These are phyloP conservation scores for Cicer bijugum DNA, from an alignment of 306 rosid species.

Conservation along the genomic window DNA sequence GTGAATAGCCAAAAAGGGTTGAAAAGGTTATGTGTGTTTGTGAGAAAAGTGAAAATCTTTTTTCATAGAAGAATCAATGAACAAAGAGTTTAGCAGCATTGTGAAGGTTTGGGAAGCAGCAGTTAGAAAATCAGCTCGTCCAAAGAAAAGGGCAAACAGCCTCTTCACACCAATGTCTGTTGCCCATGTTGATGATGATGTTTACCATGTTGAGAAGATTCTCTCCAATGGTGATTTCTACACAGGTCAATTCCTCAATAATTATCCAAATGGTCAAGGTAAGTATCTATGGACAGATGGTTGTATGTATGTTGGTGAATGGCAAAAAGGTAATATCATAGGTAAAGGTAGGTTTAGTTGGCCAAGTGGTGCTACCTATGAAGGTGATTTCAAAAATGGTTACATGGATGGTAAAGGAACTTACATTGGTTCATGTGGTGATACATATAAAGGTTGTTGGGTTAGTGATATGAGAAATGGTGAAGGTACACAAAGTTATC, in stretches of 20 bases:
- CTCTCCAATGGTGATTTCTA: conserved; percentile 78
- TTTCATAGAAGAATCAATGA: conserved; percentile 56
- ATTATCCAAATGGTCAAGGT: conserved; percentile 72
- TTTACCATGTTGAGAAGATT: conserved; percentile 59
- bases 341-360: conserved; percentile 88
- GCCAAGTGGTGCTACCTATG: conserved; percentile 96
- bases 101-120: conserved; percentile 78
- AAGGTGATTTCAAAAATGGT: conserved; percentile 79
- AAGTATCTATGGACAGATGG: conserved; percentile 94
- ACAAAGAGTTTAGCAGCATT: conserved; percentile 59
- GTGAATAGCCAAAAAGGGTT: conserved; percentile 38
- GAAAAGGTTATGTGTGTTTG: conserved; percentile 1
- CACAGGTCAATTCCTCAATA: conserved; percentile 73
- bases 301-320: conserved; percentile 88
- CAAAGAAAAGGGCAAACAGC: conserved; percentile 61
- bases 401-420: conserved; percentile 90
- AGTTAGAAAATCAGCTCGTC: conserved; percentile 64
- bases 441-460: conserved; percentile 85
- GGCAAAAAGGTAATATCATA: conserved; percentile 67
- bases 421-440: conserved; percentile 73
- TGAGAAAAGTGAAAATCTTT: conserved; percentile 20
- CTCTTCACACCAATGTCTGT: conserved; percentile 78
- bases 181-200: conserved; percentile 73
- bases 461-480: conserved; percentile 84
- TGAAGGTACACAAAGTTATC: conserved; percentile 68